Base-by-base conservation (phyloP, 129 eudicot genomes). In the Pittosporum tobira region DNA sequence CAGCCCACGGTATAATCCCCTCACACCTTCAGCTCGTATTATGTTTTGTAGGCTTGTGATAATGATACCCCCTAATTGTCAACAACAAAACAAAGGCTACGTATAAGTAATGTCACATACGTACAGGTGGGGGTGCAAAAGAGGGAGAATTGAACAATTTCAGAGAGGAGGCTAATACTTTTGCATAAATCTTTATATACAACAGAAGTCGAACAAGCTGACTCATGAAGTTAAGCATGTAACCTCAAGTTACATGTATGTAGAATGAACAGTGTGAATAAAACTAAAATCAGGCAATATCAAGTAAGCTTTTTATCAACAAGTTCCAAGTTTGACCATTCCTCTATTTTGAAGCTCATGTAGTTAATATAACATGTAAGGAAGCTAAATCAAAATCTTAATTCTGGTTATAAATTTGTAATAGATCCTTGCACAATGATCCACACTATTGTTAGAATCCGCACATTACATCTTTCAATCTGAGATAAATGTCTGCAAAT, bases 1-100 rank as follows among this genome's bases (percentile, higher is more conserved):
- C 62, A 91, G 96, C 30, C 98, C 98, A 10, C 98, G 94, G 50
- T 91, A 91, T 60, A 91, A 62, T 70, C 96, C 98, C 80, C 73
- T 81, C 16, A 71, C 30, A 40, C 98, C 98, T 69, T 91, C 98
- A 5, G 58, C 84, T 61, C 67, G 81, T 63, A 91, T 36, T 43
- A 91, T 83, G 52, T 68, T 71, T 68, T 81, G 85, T 13, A 91
- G 70, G 68, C 89, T 83, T 45, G 81, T 71, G 27, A 86, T 51
- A 69, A 91, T 91, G 27, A 91, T 77, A 76, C 95, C 77, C 56
- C 98, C 98, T 91, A 67, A 71, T 73, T 30, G 49, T 68, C 42
- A 47, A 59, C 57, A 67, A 43, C 30, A 37, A 11, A 37, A 8
- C 44, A 42, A 67, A 51, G 42, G 48, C 51, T 27, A 56, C 19